A percentile compares a stretch with the other conserved stretches of the same genome.
These are phyloP conservation scores for Plasmodium cynomolgi DNA, from an alignment of 169 alveolate genomes.

Conservation along the genomic window DNA sequence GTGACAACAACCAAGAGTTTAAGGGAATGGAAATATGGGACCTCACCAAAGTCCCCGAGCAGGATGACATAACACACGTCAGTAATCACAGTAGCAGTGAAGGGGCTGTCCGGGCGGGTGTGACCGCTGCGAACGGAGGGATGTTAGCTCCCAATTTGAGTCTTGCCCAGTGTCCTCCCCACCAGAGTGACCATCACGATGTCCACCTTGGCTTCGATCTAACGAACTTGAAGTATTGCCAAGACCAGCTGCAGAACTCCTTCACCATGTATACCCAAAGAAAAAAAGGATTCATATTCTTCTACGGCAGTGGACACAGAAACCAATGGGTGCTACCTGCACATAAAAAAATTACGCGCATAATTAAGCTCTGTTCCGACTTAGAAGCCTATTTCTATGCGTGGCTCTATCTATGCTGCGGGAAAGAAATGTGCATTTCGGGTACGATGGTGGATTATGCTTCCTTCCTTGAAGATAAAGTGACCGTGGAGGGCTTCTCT, in stretches of 20 bases:
- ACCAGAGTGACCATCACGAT: not conserved
- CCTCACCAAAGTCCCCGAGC: not conserved
- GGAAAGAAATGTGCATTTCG: slow-evolving; percentile 46
- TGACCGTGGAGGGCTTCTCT: not conserved
- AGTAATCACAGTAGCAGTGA: not conserved
- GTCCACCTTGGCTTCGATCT: slow-evolving; percentile 13
- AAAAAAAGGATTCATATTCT: slow-evolving; percentile 65
- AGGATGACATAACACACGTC: not conserved
- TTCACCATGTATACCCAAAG: slow-evolving; percentile 43
- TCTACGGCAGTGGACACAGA: slow-evolving; percentile 81
- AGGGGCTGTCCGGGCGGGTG: not conserved
- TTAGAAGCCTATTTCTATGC: slow-evolving; percentile 80
- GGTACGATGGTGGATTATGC: slow-evolving; percentile 39
- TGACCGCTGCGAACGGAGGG: not conserved
- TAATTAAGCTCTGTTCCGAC: slow-evolving; percentile 76
- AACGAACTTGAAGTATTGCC: slow-evolving; percentile 34
- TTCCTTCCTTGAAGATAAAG: slow-evolving; percentile 72
- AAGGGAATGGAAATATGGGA: not conserved
- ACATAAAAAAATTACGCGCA: slow-evolving; percentile 50
- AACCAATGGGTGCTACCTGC: slow-evolving; percentile 81
- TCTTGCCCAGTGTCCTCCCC: not conserved
- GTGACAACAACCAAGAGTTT: not conserved
- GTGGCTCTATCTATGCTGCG: slow-evolving; percentile 79
- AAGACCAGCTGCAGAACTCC: slow-evolving; percentile 24
- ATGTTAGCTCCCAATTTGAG: not conserved